Base-by-base conservation (phyloP, 495 filamentous ascomycete species). In the Jackrogersella minutella region DNA sequence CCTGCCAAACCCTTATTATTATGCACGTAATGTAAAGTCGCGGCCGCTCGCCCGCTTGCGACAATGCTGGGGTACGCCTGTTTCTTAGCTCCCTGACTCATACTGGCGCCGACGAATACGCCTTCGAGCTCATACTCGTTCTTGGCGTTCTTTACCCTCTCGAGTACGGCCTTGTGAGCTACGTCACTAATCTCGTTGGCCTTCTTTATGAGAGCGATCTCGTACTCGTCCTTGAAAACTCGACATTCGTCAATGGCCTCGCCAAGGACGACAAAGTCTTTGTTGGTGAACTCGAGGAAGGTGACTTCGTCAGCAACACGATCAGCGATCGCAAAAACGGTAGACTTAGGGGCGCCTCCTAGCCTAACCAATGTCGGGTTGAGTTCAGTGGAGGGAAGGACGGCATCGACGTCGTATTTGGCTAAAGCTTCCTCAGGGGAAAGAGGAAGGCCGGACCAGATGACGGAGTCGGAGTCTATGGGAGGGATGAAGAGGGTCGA, bases 401-500 rank as follows among this genome's bases (percentile, higher is more conserved):
- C 91, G 6, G 82, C 80, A 69, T 97, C 95, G 70, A 99, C 86
- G 70, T 99, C 93, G 79, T 90, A 97, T 22, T 84, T 84, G 24
- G 86, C 73, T 39, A 85, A 73, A 16, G 93, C 93, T 72, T 97
- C 89, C n/a, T 88, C 80, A 30, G 79, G 73, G 5, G 87, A 88
- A 58, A 96, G 74, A 0, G 96, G 96, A 17, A 98, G 85, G 24
- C 96, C 96, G 21, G 89, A 90, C 96, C 96, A 99, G 68, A 98
- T 92, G n/a, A 98, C 95, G 37, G 87, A 87, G 26, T 96, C 91
- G 40, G 93, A 87, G 56, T 96, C 87, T 71, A 96, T 85, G 1
- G 92, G 90, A 4, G 96, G 94, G 64, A 99, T 95, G 80, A 92
- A 99, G 52, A 98, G 88, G 7, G 91, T 97, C 19, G 93, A 84